Evolutionary conservation across 1,284 basidiomycete genomes (phyloP).

Genomic region (Pseudozyma sp.): DNA sequence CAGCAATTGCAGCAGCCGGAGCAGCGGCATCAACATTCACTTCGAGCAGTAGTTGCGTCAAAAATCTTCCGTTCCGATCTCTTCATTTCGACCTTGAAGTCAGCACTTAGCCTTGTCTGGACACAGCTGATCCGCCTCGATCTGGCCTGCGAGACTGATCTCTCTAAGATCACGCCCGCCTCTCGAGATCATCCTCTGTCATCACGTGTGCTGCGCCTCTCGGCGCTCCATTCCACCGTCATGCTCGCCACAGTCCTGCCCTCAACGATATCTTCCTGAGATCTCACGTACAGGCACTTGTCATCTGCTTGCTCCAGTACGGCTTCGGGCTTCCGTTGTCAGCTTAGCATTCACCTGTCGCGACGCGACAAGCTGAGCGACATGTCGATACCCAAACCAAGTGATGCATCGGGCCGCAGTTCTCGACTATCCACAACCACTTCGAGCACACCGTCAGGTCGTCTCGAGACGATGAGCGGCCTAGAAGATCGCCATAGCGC

Average conservation of each 20-base stretch:
- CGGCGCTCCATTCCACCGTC: constrained; percentile 2
- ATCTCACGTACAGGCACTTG: not conserved
- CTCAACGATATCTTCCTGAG: constrained; percentile 9
- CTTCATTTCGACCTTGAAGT: constrained; percentile 12
- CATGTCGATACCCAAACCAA: constrained; percentile 21
- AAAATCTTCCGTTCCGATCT: not conserved
- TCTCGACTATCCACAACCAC: not conserved
- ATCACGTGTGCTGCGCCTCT: not conserved
- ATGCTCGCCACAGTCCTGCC: constrained; percentile 10
- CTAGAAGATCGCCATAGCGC: not conserved
- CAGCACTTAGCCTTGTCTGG: constrained; percentile 1
- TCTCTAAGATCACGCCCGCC: not conserved
- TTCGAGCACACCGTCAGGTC: constrained; percentile 2
- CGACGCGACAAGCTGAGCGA: constrained; percentile 13
- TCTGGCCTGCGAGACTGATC: not conserved
- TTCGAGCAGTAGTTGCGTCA: too few species aligned
- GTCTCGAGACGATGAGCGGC: constrained; percentile 1
- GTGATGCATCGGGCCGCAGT: constrained; percentile 9
- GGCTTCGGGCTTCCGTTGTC: too few species aligned
- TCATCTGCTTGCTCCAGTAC: not conserved
- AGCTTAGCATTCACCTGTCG: constrained; percentile 7
- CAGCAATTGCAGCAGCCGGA: too few species aligned
- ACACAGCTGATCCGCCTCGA: not conserved
- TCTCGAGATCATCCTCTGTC: not conserved
- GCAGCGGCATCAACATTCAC: too few species aligned